phyloP scores from a whole-genome alignment of 495 filamentous ascomycete species.

The Delitschia confertaspora region DNA sequence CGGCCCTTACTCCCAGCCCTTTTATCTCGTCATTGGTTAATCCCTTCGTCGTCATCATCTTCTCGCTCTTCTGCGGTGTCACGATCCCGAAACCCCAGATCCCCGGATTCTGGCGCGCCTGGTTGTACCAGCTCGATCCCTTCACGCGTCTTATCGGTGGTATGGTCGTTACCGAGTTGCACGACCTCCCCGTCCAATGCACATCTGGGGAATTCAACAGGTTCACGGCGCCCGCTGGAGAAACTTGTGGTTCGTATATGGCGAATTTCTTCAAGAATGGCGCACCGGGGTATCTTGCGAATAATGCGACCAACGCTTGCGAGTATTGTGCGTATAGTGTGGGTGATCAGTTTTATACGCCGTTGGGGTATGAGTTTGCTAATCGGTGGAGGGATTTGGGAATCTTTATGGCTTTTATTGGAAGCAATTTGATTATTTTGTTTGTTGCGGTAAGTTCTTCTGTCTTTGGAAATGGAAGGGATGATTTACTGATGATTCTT shows the following conservation, averaged over 20 bases:
- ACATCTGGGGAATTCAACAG: conserved; percentile 45
- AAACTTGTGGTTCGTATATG: conserved; percentile 68
- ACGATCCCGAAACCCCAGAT: conserved; percentile 67
- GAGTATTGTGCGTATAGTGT: conserved; percentile 69
- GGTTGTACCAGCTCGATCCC: conserved; percentile 76
- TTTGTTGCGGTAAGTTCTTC: conserved; percentile 53
- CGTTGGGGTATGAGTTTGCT: conserved; percentile 53
- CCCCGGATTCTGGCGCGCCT: conserved; percentile 66
- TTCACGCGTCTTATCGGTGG: conserved; percentile 77
- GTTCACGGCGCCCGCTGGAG: conserved; percentile 52
- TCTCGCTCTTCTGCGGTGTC: conserved; percentile 77
- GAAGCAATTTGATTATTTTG: conserved; percentile 66
- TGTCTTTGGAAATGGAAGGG: conserved; percentile 24
- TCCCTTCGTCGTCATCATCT: conserved; percentile 69
- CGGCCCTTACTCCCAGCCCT: conserved; percentile 57
- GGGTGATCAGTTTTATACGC: conserved; percentile 68
- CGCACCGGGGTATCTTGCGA: conserved; percentile 61
- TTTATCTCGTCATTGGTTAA: conserved; percentile 67
- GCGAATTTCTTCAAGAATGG: conserved; percentile 51
- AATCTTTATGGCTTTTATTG: conserved; percentile 64
- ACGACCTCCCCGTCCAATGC: conserved; percentile 54
- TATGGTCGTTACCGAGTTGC: conserved; percentile 66
- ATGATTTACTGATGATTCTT: conserved; percentile 1
- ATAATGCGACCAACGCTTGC: conserved; percentile 53
- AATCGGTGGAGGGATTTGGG: conserved; percentile 73